phyloP scores from a whole-genome alignment of 139 green algal genomes.

The Chlamydomonas eustigma region DNA sequence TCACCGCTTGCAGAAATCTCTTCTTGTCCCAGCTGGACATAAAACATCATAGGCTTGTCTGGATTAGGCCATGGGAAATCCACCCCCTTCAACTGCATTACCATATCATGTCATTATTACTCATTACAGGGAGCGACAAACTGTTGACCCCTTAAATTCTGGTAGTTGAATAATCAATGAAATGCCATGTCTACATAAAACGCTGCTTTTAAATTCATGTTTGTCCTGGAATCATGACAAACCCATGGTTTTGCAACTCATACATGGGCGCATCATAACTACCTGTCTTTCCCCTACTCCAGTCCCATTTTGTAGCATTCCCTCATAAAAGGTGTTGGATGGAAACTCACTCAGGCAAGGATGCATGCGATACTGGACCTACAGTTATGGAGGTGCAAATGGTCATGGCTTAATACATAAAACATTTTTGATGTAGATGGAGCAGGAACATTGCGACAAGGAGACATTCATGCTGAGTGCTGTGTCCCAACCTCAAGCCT shows the following conservation, averaged over 20 bases:
- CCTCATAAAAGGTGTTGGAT: slow-evolving; percentile 96
- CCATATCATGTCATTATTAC: too few relatives aligned
- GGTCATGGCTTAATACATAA: neutral
- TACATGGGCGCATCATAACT: too few relatives aligned
- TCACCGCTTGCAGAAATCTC: slow-evolving; percentile 43
- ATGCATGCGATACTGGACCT: slow-evolving; percentile 99
- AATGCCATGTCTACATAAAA: too few relatives aligned
- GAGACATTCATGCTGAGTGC: neutral
- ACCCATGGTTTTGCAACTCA: too few relatives aligned
- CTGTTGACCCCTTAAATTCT: too few relatives aligned
- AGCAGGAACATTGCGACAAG: neutral
- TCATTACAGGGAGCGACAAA: neutral
- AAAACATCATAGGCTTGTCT: slow-evolving; percentile 93
- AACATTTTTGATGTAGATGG: too few relatives aligned
- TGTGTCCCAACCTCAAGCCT: slow-evolving; percentile 65
- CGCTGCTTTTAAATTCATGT: too few relatives aligned
- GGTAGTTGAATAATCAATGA: too few relatives aligned
- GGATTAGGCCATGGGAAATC: slow-evolving; percentile 59
- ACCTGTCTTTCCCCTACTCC: neutral
- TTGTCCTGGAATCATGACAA: too few relatives aligned
- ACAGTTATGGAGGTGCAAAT: neutral
- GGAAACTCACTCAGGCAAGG: slow-evolving; percentile 93
- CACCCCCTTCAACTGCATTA: slow-evolving; percentile 20
- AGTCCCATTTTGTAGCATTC: slow-evolving; percentile 71
- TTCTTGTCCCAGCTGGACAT: slow-evolving; percentile 80